phyloP scores from a whole-genome alignment of 108 stramenopile genomes.

The Fragilaria radians region DNA sequence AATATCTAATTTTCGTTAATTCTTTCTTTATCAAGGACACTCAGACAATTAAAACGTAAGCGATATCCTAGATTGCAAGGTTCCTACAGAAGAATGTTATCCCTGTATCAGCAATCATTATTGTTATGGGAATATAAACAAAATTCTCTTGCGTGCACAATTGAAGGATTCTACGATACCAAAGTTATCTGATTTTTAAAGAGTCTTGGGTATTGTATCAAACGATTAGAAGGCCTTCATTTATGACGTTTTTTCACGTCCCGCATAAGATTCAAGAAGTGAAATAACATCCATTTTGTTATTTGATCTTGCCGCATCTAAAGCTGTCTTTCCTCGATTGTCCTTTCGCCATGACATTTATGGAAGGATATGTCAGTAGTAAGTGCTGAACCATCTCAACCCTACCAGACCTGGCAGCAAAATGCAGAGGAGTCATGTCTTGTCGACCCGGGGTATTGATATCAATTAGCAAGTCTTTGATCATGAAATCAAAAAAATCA shows the following conservation, averaged over 20 bases:
- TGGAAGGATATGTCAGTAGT: slow-evolving; percentile 9
- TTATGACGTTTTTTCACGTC: no score
- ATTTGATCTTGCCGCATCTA: slow-evolving; percentile 65
- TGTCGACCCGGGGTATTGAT: slow-evolving; percentile 45
- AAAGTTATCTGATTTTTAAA: no score
- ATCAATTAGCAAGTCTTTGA: slow-evolving; percentile 22
- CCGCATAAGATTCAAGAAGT: slow-evolving; percentile 32
- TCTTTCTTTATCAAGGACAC: no score
- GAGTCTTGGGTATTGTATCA: no score
- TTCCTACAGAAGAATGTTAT: no score
- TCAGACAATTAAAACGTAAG: no score
- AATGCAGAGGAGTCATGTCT: slow-evolving; percentile 67
- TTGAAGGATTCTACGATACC: no score
- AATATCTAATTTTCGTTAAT: no score
- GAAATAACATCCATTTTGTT: slow-evolving; percentile 35
- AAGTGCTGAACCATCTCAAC: slow-evolving; percentile 35
- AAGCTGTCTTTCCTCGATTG: slow-evolving; percentile 48
- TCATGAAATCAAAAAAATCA: slow-evolving; percentile 27
- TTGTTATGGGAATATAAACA: no score
- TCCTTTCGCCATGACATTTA: slow-evolving; percentile 31
- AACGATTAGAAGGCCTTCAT: neutral
- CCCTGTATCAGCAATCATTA: no score
- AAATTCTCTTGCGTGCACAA: no score
- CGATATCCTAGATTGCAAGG: no score
- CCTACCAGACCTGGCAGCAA: slow-evolving; percentile 64